A percentile compares a stretch with the other conserved stretches of the same genome.
These are phyloP conservation scores for Populus tremula DNA, from an alignment of 345 rosid genomes.

Conservation along the genomic window DNA sequence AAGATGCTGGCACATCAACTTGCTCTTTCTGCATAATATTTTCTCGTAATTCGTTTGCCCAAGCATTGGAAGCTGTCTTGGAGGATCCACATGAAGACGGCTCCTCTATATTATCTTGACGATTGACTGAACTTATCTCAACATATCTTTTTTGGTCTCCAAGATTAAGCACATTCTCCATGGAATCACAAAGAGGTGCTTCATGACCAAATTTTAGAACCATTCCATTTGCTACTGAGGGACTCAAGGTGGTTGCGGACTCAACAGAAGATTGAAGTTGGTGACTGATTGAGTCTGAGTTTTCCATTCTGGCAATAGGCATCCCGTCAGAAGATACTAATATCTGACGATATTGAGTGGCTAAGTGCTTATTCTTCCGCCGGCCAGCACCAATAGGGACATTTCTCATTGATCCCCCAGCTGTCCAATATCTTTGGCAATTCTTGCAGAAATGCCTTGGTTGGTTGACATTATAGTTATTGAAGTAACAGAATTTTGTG, in stretches of 20 bases:
- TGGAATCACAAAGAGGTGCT: slow-evolving; percentile 50
- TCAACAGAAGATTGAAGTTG: slow-evolving; percentile 34
- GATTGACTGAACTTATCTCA: slow-evolving; percentile 29
- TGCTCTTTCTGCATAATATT: slow-evolving; percentile 27
- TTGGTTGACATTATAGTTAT: slow-evolving; percentile 90
- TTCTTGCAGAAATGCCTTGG: slow-evolving; percentile 92
- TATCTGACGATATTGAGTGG: slow-evolving; percentile 65
- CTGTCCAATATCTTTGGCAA: slow-evolving; percentile 98
- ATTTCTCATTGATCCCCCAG: slow-evolving; percentile 94
- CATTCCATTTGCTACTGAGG: slow-evolving; percentile 42
- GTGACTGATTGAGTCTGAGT: slow-evolving; percentile 36
- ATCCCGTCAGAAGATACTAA: slow-evolving; percentile 58
- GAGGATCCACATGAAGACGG: slow-evolving; percentile 41
- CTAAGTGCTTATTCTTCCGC: slow-evolving; percentile 79
- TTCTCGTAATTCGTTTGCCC: slow-evolving; percentile 31
- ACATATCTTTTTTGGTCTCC: slow-evolving; percentile 38
- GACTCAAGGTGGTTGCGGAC: slow-evolving; percentile 29
- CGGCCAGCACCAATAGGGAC: slow-evolving; percentile 96
- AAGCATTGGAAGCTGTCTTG: slow-evolving; percentile 24
- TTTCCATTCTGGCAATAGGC: slow-evolving; percentile 40
- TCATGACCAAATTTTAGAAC: slow-evolving; percentile 67
- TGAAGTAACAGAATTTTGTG: slow-evolving; percentile 92
- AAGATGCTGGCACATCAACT: slow-evolving; percentile 10
- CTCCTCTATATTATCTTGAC: slow-evolving; percentile 33
- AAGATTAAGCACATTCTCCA: slow-evolving; percentile 45